phyloP scores from a whole-genome alignment of 352 stramenopile genomes.

The Phytophthora colocasiae region DNA sequence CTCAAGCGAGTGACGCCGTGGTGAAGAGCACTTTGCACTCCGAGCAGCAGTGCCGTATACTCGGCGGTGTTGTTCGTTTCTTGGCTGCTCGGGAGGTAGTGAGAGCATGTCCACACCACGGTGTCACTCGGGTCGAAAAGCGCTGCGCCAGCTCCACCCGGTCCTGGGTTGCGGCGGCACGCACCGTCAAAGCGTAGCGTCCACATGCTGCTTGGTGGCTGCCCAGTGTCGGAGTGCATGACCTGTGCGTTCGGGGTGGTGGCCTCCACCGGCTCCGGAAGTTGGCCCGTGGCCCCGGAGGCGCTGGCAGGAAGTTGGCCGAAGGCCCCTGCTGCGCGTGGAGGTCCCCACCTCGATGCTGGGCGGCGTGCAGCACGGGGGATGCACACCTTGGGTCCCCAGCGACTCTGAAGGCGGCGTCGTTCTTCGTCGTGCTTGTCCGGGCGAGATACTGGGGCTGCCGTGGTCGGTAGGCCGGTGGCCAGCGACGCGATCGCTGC shows the following conservation, averaged over 20 bases:
- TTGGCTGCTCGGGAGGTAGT: slow-evolving; percentile 10
- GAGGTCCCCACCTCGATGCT: too few species aligned
- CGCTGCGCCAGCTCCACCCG: slow-evolving; percentile 9
- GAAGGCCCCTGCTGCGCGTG: too few species aligned
- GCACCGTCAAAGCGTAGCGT: slow-evolving; percentile 17
- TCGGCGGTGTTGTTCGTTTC: slow-evolving; percentile 43
- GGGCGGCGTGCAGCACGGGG: too few species aligned
- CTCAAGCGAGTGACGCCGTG: slow-evolving; percentile 5
- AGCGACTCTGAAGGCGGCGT: too few species aligned
- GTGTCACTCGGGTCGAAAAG: slow-evolving; percentile 18
- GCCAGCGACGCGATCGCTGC: slow-evolving; percentile 1
- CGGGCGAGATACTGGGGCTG: too few species aligned
- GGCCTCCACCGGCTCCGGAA: too few species aligned
- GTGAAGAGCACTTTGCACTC: neutral
- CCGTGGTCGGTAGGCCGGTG: too few species aligned
- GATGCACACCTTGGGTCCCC: too few species aligned
- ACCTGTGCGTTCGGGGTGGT: neutral
- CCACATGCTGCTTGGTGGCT: neutral
- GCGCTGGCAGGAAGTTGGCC: too few species aligned
- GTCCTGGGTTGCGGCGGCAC: slow-evolving; percentile 10
- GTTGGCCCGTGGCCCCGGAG: neutral
- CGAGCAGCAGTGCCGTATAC: slow-evolving; percentile 34
- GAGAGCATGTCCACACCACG: slow-evolving; percentile 27
- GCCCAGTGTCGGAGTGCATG: too few species aligned
- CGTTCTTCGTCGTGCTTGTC: too few species aligned